These are phyloP conservation scores for Pseudozyma pruni DNA, from an alignment of 1,284 basidiomycete genomes.

Conservation along the genomic window DNA sequence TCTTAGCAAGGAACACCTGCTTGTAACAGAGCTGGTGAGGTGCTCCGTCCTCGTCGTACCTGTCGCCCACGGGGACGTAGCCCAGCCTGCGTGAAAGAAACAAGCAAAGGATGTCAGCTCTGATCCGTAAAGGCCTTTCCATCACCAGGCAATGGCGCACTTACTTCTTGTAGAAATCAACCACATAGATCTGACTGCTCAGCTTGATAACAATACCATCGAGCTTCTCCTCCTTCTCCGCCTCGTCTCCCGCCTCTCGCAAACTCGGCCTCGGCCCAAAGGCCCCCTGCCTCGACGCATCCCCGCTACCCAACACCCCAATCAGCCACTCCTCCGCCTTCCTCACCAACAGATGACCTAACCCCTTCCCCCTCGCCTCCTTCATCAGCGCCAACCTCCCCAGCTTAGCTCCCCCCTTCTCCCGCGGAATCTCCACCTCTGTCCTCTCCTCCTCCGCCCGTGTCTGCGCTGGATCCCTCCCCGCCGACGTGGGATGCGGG, in stretches of 20 bases:
- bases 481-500: background rate
- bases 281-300: constrained; percentile 24
- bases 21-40: constrained; percentile 47
- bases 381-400: constrained; percentile 40
- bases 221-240: constrained; percentile 5
- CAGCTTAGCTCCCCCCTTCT: constrained; percentile 40
- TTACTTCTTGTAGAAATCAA: constrained; percentile 43
- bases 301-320: constrained; percentile 1
- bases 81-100: constrained; percentile 20
- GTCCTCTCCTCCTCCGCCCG: constrained; percentile 27
- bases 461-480: constrained; percentile 30
- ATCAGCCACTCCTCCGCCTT: constrained; percentile 40
- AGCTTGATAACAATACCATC: constrained; percentile 49
- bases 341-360: constrained; percentile 32
- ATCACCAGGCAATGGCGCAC: background rate
- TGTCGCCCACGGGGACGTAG: constrained; percentile 36
- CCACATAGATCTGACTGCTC: constrained; percentile 46
- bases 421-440: constrained; percentile 3
- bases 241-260: background rate
- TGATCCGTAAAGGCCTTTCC: background rate
- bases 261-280: constrained; percentile 28
- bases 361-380: constrained; percentile 40
- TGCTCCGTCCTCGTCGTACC: constrained; percentile 43
- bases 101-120: background rate
- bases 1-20: constrained; percentile 24